phyloP scores from a whole-genome alignment of 495 filamentous ascomycete species.

The Aspergillus ostianus region DNA sequence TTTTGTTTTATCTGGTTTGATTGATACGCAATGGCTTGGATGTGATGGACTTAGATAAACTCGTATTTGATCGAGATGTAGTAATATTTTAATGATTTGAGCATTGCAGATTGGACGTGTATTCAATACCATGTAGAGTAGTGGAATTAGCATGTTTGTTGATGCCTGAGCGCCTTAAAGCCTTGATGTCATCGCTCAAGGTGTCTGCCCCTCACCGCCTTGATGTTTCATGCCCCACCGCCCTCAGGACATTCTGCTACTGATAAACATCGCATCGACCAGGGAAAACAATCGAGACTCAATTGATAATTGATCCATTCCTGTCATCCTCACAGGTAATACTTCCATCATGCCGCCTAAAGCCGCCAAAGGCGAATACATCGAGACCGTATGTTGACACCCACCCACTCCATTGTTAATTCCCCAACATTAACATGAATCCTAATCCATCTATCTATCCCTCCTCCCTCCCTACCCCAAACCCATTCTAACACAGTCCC shows the following conservation, averaged over 20 bases:
- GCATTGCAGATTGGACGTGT: not conserved
- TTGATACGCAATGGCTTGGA: not conserved
- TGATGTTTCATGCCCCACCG: not conserved
- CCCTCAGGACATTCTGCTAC: not conserved
- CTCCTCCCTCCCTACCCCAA: not conserved
- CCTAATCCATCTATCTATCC: not conserved
- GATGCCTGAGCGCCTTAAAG: not conserved
- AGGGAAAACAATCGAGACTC: not conserved
- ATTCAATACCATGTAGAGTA: not conserved
- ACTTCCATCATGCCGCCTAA: conserved; percentile 64
- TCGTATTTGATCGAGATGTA: not conserved
- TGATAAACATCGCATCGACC: not conserved
- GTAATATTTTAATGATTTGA: not conserved
- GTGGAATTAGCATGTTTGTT: not conserved
- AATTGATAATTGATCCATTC: not conserved
- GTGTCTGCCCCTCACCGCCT: no score
- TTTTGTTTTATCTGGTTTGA: not conserved
- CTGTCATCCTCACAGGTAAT: not conserved
- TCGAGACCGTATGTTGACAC: conserved; percentile 73
- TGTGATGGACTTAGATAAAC: no score
- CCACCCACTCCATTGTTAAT: not conserved
- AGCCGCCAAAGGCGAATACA: conserved; percentile 82
- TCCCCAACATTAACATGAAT: not conserved
- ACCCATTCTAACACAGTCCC: not conserved
- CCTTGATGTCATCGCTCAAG: not conserved